Base-by-base conservation (phyloP, 495 filamentous ascomycete genomes). In the Xylaria venustula region DNA sequence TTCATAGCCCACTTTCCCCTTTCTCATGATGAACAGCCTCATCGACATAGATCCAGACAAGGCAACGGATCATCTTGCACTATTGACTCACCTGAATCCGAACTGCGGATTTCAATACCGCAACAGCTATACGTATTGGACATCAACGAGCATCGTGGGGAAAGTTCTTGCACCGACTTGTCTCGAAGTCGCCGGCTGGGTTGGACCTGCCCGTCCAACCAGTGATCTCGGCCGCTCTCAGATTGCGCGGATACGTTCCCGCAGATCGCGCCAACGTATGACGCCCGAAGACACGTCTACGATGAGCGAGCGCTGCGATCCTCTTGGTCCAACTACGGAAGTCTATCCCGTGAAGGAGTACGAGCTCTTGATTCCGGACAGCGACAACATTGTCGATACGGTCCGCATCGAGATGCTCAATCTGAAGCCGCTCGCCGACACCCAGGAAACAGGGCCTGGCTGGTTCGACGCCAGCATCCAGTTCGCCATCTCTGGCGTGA, bases 91-190 rank as follows among this genome's bases (percentile, higher is more conserved):
- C 65, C 77, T 83, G 64, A 77, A 84, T 45, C 84, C 86, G 1
- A 78, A 84, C 58, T 81, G 83, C 61, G 88, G 88, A 19, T 90
- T 91, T 72, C 88, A 91, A 69, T 90, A 90, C 66, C 81, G 84
- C 42, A 81, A 77, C 41, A 82, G 77, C 65, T 81, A 82, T 69
- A 89, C 88, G 1, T 91, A 90, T 76, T 91, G 88, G 87, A 82
- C 85, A 5, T 82, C 83, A 49, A 71, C 79, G 37, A 88, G 78
- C 62, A 87, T 91, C 60, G 85, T 90, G 7, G 88, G 87, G 22
- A 90, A 90, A 67, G 87, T 90, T 23, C 85, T 97, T 7, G 90
- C 88, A 2, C 89, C 88, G 56, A 88, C 87, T 19, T 89, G 88
- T 67, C 83, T 82, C 25, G 80, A 87, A 54, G 83, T 91, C 22